Evolutionary conservation across 2,329 filamentous ascomycete species (phyloP).

Genomic region (Talaromyces sp.): DNA sequence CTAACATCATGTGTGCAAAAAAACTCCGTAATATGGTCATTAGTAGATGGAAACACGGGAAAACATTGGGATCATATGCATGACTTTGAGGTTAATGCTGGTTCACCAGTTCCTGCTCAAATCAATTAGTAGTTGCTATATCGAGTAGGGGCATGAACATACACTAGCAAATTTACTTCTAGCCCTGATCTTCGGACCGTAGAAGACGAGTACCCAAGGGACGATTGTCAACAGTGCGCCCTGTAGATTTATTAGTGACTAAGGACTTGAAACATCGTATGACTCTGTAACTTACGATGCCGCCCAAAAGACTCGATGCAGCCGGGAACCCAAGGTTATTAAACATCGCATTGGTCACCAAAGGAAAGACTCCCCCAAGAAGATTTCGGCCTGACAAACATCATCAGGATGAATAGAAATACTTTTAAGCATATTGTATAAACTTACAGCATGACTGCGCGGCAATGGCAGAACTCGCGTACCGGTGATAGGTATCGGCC

Average conservation of each 20-base stretch:
- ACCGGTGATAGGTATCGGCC: slow-evolving; percentile 81
- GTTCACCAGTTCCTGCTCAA: slow-evolving; percentile 22
- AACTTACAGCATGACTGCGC: slow-evolving; percentile 73
- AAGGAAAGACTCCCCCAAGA: slow-evolving; percentile 74
- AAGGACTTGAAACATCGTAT: background rate
- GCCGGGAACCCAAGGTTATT: slow-evolving; percentile 66
- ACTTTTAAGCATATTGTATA: background rate
- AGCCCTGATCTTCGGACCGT: slow-evolving; percentile 70
- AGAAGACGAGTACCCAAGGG: slow-evolving; percentile 83
- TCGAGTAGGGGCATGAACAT: slow-evolving; percentile 27
- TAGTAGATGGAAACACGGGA: background rate
- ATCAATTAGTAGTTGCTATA: background rate
- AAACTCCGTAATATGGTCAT: background rate
- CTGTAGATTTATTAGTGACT: slow-evolving; percentile 21
- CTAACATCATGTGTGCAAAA: background rate
- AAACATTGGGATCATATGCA: background rate
- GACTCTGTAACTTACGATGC: slow-evolving; percentile 53
- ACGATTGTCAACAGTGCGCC: slow-evolving; percentile 67
- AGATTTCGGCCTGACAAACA: slow-evolving; percentile 63
- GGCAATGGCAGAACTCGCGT: slow-evolving; percentile 80
- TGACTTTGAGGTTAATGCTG: slow-evolving; percentile 1
- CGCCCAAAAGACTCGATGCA: slow-evolving; percentile 74
- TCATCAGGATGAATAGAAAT: background rate
- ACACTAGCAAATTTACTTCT: slow-evolving; percentile 74
- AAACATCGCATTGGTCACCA: slow-evolving; percentile 74